phyloP scores from a whole-genome alignment of 1,284 basidiomycete species.

The Golubevia pallescens region DNA sequence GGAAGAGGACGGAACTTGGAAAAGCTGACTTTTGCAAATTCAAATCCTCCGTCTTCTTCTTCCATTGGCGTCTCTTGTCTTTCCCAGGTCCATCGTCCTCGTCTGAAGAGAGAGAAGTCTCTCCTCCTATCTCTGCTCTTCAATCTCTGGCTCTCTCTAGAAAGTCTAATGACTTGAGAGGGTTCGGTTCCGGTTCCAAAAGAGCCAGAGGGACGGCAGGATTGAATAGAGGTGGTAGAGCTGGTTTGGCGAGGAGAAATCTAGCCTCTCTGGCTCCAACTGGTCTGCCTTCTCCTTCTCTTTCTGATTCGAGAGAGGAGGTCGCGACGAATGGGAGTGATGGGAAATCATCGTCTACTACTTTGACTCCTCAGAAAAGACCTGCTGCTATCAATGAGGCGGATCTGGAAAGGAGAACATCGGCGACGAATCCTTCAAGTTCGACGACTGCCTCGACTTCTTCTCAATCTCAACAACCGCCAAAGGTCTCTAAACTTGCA shows the following conservation, averaged over 20 bases:
- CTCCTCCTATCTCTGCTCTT: slow-evolving; percentile 69
- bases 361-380: no score
- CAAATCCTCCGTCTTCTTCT: background rate
- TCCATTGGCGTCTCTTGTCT: slow-evolving; percentile 12
- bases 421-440: slow-evolving; percentile 1
- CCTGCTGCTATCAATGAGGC: no score
- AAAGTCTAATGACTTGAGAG: slow-evolving; percentile 1
- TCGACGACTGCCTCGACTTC: slow-evolving; percentile 8
- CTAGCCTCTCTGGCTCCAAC: slow-evolving; percentile 23
- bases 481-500: slow-evolving; percentile 33
- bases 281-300: slow-evolving; percentile 5
- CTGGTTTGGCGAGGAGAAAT: slow-evolving; percentile 35
- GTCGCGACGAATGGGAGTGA: no score
- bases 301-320: no score
- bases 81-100: slow-evolving; percentile 8
- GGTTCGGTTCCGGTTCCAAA: slow-evolving; percentile 16
- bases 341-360: no score
- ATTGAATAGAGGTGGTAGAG: slow-evolving; percentile 24
- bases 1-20: no score
- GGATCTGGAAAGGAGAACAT: no score
- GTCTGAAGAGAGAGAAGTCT: no score
- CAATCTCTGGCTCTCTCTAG: slow-evolving; percentile 71
- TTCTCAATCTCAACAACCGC: slow-evolving; percentile 10
- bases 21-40: no score
- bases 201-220: slow-evolving; percentile 27